phyloP scores from a whole-genome alignment of 2,329 filamentous ascomycete species.

The Endocalyx cinctus region DNA sequence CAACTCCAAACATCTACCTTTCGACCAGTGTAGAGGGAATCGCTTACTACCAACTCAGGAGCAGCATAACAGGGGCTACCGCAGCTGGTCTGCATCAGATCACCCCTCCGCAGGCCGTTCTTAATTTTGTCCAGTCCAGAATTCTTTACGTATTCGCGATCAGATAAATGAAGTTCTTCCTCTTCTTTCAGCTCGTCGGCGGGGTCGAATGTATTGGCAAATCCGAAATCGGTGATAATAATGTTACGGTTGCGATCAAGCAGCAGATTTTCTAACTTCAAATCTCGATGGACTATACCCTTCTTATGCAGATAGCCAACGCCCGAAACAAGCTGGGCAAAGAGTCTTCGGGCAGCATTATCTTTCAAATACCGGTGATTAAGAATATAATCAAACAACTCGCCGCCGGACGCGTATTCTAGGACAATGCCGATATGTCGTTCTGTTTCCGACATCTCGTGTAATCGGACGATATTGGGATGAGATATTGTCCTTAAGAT shows the following conservation, averaged over 20 bases:
- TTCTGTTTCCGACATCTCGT: slow-evolving; percentile 98
- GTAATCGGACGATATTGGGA: slow-evolving; percentile 92
- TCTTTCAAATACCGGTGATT: slow-evolving; percentile 97
- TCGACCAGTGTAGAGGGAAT: slow-evolving; percentile 92
- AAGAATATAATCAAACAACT: slow-evolving; percentile 96
- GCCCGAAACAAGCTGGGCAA: slow-evolving; percentile 92
- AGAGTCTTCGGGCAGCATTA: slow-evolving; percentile 80
- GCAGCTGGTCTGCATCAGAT: slow-evolving; percentile 98
- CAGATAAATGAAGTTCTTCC: slow-evolving; percentile 79
- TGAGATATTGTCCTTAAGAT: slow-evolving; percentile 86
- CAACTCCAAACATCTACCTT: slow-evolving; percentile 99
- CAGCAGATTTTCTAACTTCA: slow-evolving; percentile 93
- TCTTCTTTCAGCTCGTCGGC: slow-evolving; percentile 84
- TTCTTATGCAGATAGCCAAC: slow-evolving; percentile 98
- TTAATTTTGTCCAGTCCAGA: slow-evolving; percentile 79
- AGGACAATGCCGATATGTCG: slow-evolving; percentile 96
- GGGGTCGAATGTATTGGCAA: slow-evolving; percentile 95
- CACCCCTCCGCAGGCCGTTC: slow-evolving; percentile 76
- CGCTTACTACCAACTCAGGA: slow-evolving; percentile 93
- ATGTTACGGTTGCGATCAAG: slow-evolving; percentile 97
- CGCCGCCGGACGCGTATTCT: slow-evolving; percentile 95
- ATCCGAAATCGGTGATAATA: slow-evolving; percentile 99
- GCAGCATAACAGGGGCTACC: slow-evolving; percentile 97
- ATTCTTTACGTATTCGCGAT: slow-evolving; percentile 83
- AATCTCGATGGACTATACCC: slow-evolving; percentile 93